Evolutionary conservation across 495 filamentous ascomycete genomes (phyloP).

Genomic region (Pseudotulostoma volvatum): DNA sequence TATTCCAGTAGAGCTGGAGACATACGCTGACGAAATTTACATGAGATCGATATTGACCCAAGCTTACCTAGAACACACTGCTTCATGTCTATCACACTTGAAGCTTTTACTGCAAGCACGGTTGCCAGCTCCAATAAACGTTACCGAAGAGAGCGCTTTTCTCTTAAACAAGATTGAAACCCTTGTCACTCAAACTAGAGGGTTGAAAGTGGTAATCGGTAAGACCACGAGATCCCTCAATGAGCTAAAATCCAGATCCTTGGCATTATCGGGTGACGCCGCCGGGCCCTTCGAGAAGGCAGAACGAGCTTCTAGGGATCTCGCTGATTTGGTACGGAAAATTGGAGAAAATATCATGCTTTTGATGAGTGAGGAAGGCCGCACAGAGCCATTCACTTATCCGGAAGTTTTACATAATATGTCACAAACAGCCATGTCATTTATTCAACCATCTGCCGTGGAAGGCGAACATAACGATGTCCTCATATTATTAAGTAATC

Average conservation of each 20-base stretch:
- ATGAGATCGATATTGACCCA: slow-evolving; percentile 62
- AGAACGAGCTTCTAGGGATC: slow-evolving; percentile 43
- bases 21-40: slow-evolving; percentile 66
- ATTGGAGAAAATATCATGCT: slow-evolving; percentile 48
- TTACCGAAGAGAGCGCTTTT: slow-evolving; percentile 44
- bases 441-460: slow-evolving; percentile 14
- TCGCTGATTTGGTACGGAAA: slow-evolving; percentile 50
- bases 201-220: slow-evolving; percentile 64
- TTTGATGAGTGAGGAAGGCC: slow-evolving; percentile 56
- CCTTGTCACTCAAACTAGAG: slow-evolving; percentile 58
- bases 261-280: slow-evolving; percentile 50
- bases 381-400: slow-evolving; percentile 48
- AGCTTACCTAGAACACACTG: slow-evolving; percentile 64
- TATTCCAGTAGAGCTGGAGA: slow-evolving; percentile 52
- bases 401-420: slow-evolving; percentile 47
- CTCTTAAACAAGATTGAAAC: slow-evolving; percentile 55
- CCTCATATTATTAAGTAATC: slow-evolving; percentile 50
- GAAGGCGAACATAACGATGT: slow-evolving; percentile 36
- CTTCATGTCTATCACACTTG: slow-evolving; percentile 45
- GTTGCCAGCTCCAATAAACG: slow-evolving; percentile 24
- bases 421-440: slow-evolving; percentile 33
- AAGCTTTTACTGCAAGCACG: slow-evolving; percentile 50
- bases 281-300: slow-evolving; percentile 37
- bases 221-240: slow-evolving; percentile 66
- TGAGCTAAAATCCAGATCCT: slow-evolving; percentile 58